Percentiles rank a stretch among this genome's conserved stretches.
These are phyloP conservation scores for Croton laevigatus DNA, from an alignment of 441 rosid genomes.

Conservation along the genomic window DNA sequence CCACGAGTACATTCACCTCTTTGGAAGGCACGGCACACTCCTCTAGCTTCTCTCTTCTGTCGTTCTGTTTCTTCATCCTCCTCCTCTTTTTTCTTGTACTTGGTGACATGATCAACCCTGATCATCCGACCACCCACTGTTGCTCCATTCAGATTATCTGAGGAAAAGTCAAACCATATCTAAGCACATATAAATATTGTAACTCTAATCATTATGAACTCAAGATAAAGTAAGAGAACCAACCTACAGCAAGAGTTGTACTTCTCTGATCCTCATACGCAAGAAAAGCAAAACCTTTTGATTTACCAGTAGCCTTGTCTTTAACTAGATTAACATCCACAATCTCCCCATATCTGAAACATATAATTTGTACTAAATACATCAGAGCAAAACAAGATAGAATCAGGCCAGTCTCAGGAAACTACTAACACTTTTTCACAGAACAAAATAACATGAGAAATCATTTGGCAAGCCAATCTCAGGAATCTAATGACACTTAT, in stretches of 20 bases:
- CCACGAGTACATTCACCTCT: constrained; percentile 88
- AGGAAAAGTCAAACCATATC: constrained; percentile 9
- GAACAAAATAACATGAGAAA: neutral
- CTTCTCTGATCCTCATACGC: constrained; percentile 96
- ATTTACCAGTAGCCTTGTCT: constrained; percentile 90
- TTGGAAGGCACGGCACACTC: constrained; percentile 90
- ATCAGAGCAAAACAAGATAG: neutral
- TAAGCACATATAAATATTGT: neutral
- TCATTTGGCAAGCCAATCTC: no score
- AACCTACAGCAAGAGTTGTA: constrained; percentile 88
- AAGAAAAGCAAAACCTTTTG: constrained; percentile 83
- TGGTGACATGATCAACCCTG: constrained; percentile 69
- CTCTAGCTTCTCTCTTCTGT: constrained; percentile 81
- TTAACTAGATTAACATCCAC: constrained; percentile 89
- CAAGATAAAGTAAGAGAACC: constrained; percentile 20
- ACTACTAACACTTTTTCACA: neutral
- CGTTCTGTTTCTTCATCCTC: constrained; percentile 72
- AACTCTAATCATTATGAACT: neutral
- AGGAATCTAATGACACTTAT: no score
- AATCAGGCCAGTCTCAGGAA: neutral
- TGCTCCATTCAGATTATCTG: constrained; percentile 89
- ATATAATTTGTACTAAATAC: neutral
- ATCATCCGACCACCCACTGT: constrained; percentile 62
- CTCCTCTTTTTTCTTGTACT: constrained; percentile 76
- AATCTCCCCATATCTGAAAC: constrained; percentile 69